Base-by-base conservation (phyloP, 2,329 filamentous ascomycete species). In the Waltergamsia citrina region DNA sequence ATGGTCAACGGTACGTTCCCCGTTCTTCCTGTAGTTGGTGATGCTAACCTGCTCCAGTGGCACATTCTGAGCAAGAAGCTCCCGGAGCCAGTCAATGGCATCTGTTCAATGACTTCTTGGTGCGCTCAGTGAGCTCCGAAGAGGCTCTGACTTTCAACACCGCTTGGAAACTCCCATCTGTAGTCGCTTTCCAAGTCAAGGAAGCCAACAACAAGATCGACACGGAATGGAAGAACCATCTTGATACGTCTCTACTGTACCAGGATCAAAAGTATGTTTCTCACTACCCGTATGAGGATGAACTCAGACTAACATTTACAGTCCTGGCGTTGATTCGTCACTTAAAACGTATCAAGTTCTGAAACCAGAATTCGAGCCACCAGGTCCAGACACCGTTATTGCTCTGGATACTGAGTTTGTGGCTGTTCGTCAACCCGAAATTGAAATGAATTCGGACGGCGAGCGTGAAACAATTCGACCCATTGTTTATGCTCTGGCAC, bases 401-500 rank as follows among this genome's bases (percentile, higher is more conserved):
- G 92, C 88, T 1, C 76, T 98, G 5, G 92, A 98, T 52, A 94
- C 93, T 0, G 92, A 98, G 56, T 98, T 98, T 46, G 93, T 98
- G 7, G 81, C 87, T 16, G 74, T 95, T 3, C 84, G 93, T 43
- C 83, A 92, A 44, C 86, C 92, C 30, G 90, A 96, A 53, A 94
- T 95, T 34, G 86, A 95, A 50, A 86, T 98, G 63, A 94, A 93
- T 54, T 88, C 90, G 4, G 88, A 95, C 43, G 92, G 92, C 16
- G 85, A 86, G 26, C 80, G 87, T 32, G 87, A 93, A 50, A 94
- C 88, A 11, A 92, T 96, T 26, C 76, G 90, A 2, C 92, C 92
- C 0, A 88, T 83, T 41, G 86, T 88, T 20, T 85, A 92, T 44
- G 90, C 88, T 1, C 73, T 98, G 10, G 92, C 90, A n/a, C 78